phyloP scores from a whole-genome alignment of 768 basidiomycete genomes.

The Tremella yokohamensis region DNA sequence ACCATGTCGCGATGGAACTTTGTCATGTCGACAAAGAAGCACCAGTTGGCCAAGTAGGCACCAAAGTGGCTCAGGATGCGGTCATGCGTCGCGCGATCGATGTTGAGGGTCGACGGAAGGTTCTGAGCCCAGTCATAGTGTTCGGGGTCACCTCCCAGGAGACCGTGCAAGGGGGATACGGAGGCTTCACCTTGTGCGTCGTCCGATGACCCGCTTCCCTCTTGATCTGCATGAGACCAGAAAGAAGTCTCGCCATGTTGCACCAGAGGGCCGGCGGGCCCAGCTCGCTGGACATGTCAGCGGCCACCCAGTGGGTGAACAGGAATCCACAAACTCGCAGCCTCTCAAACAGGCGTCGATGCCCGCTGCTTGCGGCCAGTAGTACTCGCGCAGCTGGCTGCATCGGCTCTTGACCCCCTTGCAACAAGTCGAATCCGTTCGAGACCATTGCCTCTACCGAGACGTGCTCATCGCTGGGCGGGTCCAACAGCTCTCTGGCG shows the following conservation, averaged over 20 bases:
- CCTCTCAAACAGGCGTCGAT: neutral
- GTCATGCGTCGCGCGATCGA: conserved; percentile 18
- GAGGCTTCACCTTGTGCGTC: too few species aligned
- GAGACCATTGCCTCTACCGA: too few species aligned
- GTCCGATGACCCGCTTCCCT: too few species aligned
- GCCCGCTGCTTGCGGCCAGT: too few species aligned
- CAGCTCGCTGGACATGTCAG: neutral
- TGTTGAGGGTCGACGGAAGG: conserved; percentile 15
- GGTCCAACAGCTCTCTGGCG: too few species aligned
- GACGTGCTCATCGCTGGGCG: too few species aligned
- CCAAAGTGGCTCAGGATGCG: conserved; percentile 17
- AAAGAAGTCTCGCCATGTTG: conserved; percentile 4
- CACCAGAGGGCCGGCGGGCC: neutral
- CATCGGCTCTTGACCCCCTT: too few species aligned
- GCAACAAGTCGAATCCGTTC: too few species aligned
- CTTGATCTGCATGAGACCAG: neutral
- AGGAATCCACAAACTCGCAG: neutral
- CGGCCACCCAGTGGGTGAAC: neutral
- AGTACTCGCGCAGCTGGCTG: too few species aligned
- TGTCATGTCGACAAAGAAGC: conserved; percentile 21
- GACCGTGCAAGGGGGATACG: too few species aligned
- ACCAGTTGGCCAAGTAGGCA: conserved; percentile 22
- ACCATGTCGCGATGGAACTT: conserved; percentile 17
- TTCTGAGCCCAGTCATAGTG: conserved; percentile 20
- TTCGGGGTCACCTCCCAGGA: too few species aligned